These are phyloP conservation scores for Acacia acuminata DNA, from an alignment of 306 rosid genomes.

Conservation along the genomic window DNA sequence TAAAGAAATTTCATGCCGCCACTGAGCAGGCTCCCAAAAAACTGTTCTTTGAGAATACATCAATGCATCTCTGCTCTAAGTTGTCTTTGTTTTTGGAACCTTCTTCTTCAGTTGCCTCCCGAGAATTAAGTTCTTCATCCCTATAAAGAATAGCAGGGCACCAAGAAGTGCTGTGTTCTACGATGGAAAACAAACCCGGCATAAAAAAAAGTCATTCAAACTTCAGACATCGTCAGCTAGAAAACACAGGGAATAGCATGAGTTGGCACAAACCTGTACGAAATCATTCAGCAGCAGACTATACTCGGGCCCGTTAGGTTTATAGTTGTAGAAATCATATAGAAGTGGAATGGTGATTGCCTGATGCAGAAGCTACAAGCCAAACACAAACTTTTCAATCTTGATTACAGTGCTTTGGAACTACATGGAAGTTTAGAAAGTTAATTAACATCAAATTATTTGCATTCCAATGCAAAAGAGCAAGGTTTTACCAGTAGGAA, in stretches of 20 bases:
- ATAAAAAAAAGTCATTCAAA: background rate
- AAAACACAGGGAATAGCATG: conserved; percentile 1
- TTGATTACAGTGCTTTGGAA: background rate
- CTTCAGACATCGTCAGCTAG: background rate
- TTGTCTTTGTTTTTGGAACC: conserved; percentile 66
- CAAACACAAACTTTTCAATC: conserved; percentile 11
- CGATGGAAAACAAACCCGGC: conserved; percentile 24
- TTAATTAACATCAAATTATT: background rate
- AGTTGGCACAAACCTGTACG: conserved; percentile 66
- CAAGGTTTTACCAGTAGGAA: conserved; percentile 59
- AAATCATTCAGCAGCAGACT: conserved; percentile 56
- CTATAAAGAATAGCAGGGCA: conserved; percentile 79
- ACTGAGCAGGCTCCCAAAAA: conserved; percentile 31
- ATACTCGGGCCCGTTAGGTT: conserved; percentile 41
- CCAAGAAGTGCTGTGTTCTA: conserved; percentile 79
- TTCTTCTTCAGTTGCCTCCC: conserved; percentile 70
- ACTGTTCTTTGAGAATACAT: conserved; percentile 17
- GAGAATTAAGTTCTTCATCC: conserved; percentile 74
- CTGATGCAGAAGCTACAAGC: conserved; percentile 59
- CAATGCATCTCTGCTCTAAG: conserved; percentile 41
- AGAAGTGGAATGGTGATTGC: conserved; percentile 66
- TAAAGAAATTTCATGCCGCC: conserved; percentile 26
- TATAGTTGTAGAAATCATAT: conserved; percentile 80
- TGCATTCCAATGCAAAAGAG: background rate
- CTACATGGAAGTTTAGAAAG: background rate